Conservation (phyloP, 169 alveolate genomes). For the Cryptosporidium sp. region DNA sequence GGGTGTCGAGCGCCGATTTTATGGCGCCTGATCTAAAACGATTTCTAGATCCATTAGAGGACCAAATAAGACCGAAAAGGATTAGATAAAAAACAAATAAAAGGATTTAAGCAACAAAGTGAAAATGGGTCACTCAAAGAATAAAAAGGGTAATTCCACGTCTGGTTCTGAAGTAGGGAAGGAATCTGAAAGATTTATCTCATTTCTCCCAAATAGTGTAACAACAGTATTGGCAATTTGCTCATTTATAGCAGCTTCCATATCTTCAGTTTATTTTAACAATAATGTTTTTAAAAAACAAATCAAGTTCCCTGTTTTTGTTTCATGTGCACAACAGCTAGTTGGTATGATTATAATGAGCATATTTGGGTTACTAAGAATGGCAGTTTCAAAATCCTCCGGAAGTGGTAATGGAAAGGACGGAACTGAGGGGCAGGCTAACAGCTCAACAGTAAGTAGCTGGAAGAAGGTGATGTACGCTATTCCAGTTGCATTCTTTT, state of each 20-base stretch:
- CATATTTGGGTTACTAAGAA: conserved; percentile 21
- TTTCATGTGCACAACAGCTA: conserved; percentile 63
- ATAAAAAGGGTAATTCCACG: conserved; percentile 37
- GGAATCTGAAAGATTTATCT: conserved; percentile 64
- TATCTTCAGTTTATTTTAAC: conserved; percentile 63
- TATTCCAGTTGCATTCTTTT: conserved; percentile 73
- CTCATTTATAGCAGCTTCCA: conserved; percentile 66
- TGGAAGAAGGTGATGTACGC: conserved; percentile 70
- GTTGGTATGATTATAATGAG: conserved; percentile 71
- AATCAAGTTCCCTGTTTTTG: conserved; percentile 65
- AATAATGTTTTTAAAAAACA: conserved; percentile 48
- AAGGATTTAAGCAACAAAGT: conserved; percentile 12
- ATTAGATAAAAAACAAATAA: background rate
- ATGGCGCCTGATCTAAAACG: conserved; percentile 16
- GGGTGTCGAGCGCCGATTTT: background rate
- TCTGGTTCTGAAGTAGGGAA: conserved; percentile 21
- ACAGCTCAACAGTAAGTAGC: background rate
- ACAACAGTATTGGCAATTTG: conserved; percentile 68
- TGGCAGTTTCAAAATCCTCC: conserved; percentile 24
- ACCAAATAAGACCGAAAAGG: background rate
- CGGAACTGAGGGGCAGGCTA: background rate
- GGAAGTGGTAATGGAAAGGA: conserved; percentile 3
- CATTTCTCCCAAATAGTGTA: conserved; percentile 67
- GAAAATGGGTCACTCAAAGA: conserved; percentile 64
- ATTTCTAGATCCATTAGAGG: conserved; percentile 30